Base-by-base conservation (phyloP, 208 protist species). In the Herpetomonas tarakana region DNA sequence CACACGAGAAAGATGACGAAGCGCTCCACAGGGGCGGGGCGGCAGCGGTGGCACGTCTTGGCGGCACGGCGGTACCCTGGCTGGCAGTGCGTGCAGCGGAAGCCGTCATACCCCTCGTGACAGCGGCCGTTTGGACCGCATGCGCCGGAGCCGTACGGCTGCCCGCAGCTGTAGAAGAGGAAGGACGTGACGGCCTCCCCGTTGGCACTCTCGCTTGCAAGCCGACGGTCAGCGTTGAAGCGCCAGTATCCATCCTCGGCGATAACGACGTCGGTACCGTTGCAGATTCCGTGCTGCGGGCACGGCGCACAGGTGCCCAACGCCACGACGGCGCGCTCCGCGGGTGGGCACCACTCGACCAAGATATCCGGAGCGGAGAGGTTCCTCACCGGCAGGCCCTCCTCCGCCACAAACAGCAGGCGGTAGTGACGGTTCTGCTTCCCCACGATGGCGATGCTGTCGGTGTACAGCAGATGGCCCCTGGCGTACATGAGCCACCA, bases 171-270 rank as follows among this genome's bases (percentile, higher is more conserved):
- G 19, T 65, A 49, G 25, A 71, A 62, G 46, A 44, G 26, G 22
- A 38, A 51, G n/a, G 38, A 52, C 46, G n/a, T 19, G 18, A 26
- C 46, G n/a, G 46, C 12, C 11, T 45, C 18, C 11, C 38, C 38
- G 18, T 18, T 45, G 46, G 46, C n/a, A 7, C 9, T 41, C 35
- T 41, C 35, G 35, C 9, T 41, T 6, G 35, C 7, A 16, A 29
- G 28, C 49, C 3, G 50, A 27, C 26, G 6, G 50, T 49, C 58
- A 2, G 7, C 31, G 16, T 22, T 53, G 58, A 9, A 19, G 25
- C 56, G 46, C 65, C 65, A 71, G 28, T 49, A 71, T 7, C 52
- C 52, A 16, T 58, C n/a, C 24, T 51, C 41, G n/a, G 53, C 58
- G 1, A 52, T 4, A 7, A 71, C 46, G 24, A 38, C 12, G 18